Evolutionary conservation across 1,139 yeast species (phyloP).

Genomic region (Blastobotrys proliferans): DNA sequence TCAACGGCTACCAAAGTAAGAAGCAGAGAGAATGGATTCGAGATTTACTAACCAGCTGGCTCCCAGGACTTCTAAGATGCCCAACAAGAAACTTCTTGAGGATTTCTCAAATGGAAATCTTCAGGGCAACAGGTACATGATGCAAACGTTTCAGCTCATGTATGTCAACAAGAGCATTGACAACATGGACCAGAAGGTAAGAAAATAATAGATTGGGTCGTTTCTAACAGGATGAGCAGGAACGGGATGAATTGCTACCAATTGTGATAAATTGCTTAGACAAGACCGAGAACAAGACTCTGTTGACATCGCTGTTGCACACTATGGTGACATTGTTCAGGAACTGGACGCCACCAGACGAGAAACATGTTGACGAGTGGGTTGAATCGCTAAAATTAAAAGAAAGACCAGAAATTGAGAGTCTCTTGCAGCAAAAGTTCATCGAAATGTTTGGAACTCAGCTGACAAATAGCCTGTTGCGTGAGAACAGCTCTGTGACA

Average conservation of each 20-base stretch:
- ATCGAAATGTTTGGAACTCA: slow-evolving; percentile 55
- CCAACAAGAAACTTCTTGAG: slow-evolving; percentile 54
- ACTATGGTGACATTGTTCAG: slow-evolving; percentile 54
- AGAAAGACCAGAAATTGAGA: slow-evolving; percentile 37
- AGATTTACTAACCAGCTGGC: not conserved
- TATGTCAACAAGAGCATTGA: slow-evolving; percentile 66
- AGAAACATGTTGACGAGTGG: slow-evolving; percentile 41
- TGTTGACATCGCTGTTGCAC: slow-evolving; percentile 59
- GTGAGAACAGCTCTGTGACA: too few relatives aligned
- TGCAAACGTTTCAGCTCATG: slow-evolving; percentile 60
- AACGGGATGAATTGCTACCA: slow-evolving; percentile 1
- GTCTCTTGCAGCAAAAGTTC: slow-evolving; percentile 45
- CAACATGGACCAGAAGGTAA: slow-evolving; percentile 21
- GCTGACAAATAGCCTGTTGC: too few relatives aligned
- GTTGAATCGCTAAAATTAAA: slow-evolving; percentile 30
- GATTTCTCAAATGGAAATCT: slow-evolving; percentile 59
- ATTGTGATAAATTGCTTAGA: not conserved
- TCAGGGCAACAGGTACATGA: slow-evolving; percentile 42
- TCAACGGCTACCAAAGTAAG: slow-evolving; percentile 60
- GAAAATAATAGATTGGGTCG: not conserved
- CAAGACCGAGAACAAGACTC: not conserved
- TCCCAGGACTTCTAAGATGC: slow-evolving; percentile 49
- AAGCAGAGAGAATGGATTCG: not conserved
- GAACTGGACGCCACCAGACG: slow-evolving; percentile 49
- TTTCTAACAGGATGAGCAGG: not conserved